These are phyloP conservation scores for Copromyces sp. DNA, from an alignment of 495 filamentous ascomycete genomes.

Conservation along the genomic window DNA sequence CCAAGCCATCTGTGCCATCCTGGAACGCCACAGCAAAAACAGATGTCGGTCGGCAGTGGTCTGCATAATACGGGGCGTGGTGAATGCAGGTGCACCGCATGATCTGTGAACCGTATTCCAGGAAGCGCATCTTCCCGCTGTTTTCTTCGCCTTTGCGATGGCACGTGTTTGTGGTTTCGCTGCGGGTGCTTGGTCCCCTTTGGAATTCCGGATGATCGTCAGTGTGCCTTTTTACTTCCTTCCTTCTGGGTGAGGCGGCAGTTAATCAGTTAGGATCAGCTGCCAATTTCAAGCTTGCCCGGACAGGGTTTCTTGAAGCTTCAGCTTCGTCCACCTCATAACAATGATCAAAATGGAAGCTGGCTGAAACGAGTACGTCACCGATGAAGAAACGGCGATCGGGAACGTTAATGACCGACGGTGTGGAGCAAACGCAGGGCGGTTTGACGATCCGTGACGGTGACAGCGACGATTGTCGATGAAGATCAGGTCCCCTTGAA, in stretches of 20 bases:
- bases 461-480: neutral
- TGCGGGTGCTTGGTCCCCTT: neutral
- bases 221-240: neutral
- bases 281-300: neutral
- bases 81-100: neutral
- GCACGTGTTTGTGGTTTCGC: neutral
- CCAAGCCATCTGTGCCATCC: neutral
- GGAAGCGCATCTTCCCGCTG: neutral
- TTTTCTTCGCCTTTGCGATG: neutral
- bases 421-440: neutral
- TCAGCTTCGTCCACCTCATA: neutral
- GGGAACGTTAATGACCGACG: neutral
- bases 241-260: neutral
- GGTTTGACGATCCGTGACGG: neutral
- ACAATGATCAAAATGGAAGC: neutral
- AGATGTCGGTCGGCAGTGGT: neutral
- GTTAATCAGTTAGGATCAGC: neutral
- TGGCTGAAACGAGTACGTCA: neutral
- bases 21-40: neutral
- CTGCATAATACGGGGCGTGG: neutral
- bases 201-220: neutral
- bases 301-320: neutral
- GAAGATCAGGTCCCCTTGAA: neutral
- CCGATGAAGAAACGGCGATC: neutral
- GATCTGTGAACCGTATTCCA: neutral